phyloP scores from a whole-genome alignment of 495 filamentous ascomycete species.

The Xeromyces bisporus region DNA sequence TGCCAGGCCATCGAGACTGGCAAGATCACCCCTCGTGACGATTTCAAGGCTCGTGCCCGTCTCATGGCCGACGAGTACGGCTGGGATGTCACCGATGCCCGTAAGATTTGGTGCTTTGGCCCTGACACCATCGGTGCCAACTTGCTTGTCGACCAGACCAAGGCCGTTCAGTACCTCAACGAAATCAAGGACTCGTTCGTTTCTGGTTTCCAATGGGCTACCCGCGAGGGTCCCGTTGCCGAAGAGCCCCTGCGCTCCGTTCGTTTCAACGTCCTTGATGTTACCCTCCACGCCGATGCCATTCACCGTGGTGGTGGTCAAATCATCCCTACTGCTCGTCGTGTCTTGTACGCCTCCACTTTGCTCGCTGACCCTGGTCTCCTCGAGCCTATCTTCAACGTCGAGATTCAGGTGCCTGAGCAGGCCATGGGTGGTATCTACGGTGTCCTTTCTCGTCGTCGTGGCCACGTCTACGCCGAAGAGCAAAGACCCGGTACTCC shows the following conservation, averaged over 20 bases:
- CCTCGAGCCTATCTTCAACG: constrained; percentile 93
- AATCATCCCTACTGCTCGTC: constrained; percentile 93
- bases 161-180: constrained; percentile 98
- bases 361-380: constrained; percentile 83
- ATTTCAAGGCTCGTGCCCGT: constrained; percentile 98
- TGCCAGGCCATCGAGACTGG: constrained; percentile 78
- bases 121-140: constrained; percentile 96
- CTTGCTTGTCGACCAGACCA: constrained; percentile 97
- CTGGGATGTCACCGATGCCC: constrained; percentile 99
- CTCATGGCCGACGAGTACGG: constrained; percentile 90
- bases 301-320: constrained; percentile 99
- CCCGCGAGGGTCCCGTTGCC: constrained; percentile 88
- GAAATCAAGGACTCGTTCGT: constrained; percentile 99
- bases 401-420: constrained; percentile 98
- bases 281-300: constrained; percentile 98
- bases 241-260: constrained; percentile 96
- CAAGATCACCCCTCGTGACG: constrained; percentile 88
- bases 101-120: constrained; percentile 99
- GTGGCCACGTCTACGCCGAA: constrained; percentile 98
- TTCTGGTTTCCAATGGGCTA: constrained; percentile 99
- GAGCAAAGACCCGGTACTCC: constrained; percentile 97
- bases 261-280: constrained; percentile 98
- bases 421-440: constrained; percentile 99
- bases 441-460: constrained; percentile 91
- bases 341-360: constrained; percentile 85